Evolutionary conservation across 371 early-diverging fungal species (phyloP).

Genomic region (Mortierella sp.): DNA sequence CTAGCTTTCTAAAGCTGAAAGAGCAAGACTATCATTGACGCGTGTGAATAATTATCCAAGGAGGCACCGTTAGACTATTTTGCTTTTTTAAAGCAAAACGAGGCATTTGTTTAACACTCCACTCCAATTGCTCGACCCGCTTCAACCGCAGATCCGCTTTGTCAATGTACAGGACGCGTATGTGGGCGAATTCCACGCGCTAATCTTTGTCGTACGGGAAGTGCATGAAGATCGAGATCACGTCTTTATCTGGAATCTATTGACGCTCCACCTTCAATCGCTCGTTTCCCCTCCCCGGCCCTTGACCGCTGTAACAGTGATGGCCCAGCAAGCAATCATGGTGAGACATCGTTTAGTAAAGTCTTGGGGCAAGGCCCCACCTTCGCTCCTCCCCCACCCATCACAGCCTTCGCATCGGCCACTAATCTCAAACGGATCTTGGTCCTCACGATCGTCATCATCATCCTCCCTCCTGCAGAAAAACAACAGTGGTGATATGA

Average conservation of each 20-base stretch:
- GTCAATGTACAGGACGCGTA: conserved; percentile 53
- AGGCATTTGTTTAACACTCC: neutral
- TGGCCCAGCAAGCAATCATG: conserved; percentile 55
- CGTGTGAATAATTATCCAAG: neutral
- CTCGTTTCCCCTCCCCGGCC: conserved; percentile 46
- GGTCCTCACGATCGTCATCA: conserved; percentile 43
- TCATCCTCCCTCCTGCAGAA: conserved; percentile 23
- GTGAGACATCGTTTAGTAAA: conserved; percentile 60
- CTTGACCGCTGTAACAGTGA: conserved; percentile 51
- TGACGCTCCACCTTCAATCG: conserved; percentile 46
- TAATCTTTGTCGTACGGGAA: conserved; percentile 43
- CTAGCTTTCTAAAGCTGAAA: neutral
- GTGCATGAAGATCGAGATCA: conserved; percentile 43
- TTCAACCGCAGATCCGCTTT: conserved; percentile 28
- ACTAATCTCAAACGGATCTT: conserved; percentile 55
- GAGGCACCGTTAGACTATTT: neutral
- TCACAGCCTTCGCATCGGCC: conserved; percentile 21
- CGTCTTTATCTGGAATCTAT: conserved; percentile 52
- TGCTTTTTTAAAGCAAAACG: too few species aligned
- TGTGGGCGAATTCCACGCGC: conserved; percentile 41
- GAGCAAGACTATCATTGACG: neutral
- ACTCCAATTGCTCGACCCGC: neutral
- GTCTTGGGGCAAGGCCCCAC: conserved; percentile 44
- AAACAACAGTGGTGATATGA: conserved; percentile 7
- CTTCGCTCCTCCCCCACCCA: conserved; percentile 5